Evolutionary conservation across 2,329 filamentous ascomycete species (phyloP).

Genomic region (Monosporascus sp.): DNA sequence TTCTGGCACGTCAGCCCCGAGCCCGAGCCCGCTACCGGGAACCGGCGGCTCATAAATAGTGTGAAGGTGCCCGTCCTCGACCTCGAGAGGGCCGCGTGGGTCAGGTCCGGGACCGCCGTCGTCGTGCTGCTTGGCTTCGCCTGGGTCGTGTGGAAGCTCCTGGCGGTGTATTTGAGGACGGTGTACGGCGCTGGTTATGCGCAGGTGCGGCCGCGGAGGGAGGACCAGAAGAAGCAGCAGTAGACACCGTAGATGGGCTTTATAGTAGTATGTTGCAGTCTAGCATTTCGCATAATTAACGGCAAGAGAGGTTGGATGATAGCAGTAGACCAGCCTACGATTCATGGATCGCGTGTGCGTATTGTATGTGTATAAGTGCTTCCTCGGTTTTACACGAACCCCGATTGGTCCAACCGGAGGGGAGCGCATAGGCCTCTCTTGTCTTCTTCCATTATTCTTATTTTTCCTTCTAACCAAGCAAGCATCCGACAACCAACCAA

Average conservation of each 20-base stretch:
- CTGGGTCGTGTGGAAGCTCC: conserved; percentile 64
- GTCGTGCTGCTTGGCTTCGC: conserved; percentile 59
- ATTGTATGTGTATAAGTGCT: background rate
- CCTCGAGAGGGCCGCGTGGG: conserved; percentile 41
- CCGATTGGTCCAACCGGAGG: background rate
- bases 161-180: conserved; percentile 29
- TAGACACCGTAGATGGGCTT: conserved; percentile 4
- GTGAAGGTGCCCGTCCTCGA: conserved; percentile 63
- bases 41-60: conserved; percentile 42
- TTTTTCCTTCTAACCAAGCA: too few relatives aligned
- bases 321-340: too few relatives aligned
- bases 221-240: conserved; percentile 23
- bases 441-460: too few relatives aligned
- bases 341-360: too few relatives aligned
- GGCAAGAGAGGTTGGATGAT: too few relatives aligned
- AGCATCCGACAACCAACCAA: too few relatives aligned
- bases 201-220: conserved; percentile 4
- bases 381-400: background rate
- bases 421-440: background rate
- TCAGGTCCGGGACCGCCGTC: conserved; percentile 51
- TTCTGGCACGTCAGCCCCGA: conserved; percentile 73
- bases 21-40: conserved; percentile 17
- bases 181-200: conserved; percentile 22
- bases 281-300: too few relatives aligned
- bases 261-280: too few relatives aligned